Percentiles rank a stretch among this genome's conserved stretches.
Evolutionary conservation across 2,329 filamentous ascomycete genomes (phyloP).

Genomic region (Xylariaceae sp.): DNA sequence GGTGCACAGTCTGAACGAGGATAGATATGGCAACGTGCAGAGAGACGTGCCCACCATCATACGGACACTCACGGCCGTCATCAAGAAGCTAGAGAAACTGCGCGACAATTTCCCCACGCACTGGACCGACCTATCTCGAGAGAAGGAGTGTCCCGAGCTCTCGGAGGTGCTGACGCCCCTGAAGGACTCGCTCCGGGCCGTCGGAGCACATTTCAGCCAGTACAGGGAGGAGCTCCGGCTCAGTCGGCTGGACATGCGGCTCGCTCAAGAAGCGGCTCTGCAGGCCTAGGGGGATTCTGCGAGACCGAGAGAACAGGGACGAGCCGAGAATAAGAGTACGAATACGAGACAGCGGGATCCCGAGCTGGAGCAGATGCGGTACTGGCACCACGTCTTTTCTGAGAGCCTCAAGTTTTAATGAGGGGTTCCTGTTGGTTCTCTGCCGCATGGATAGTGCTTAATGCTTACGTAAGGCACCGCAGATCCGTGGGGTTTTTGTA

Average conservation of each 20-base stretch:
- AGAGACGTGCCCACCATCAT: slow-evolving; percentile 71
- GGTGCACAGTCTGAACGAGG: slow-evolving; percentile 70
- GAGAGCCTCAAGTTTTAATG: too few relatives aligned
- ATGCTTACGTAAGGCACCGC: too few relatives aligned
- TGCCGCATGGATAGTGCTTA: too few relatives aligned
- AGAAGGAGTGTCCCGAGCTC: slow-evolving; percentile 57
- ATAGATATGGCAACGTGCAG: slow-evolving; percentile 81
- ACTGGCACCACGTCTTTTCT: too few relatives aligned
- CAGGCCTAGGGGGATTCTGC: slow-evolving; percentile 13
- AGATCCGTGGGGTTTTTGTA: too few relatives aligned
- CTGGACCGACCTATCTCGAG: slow-evolving; percentile 70
- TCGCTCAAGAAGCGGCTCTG: slow-evolving; percentile 62
- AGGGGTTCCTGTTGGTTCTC: too few relatives aligned
- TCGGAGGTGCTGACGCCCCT: slow-evolving; percentile 62
- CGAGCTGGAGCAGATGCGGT: neutral
- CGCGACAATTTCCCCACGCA: slow-evolving; percentile 55
- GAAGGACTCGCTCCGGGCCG: slow-evolving; percentile 56
- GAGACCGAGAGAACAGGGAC: slow-evolving; percentile 2
- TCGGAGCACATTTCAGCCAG: slow-evolving; percentile 67
- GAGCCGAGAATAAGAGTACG: slow-evolving; percentile 31
- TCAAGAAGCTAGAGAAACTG: slow-evolving; percentile 65
- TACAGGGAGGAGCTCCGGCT: slow-evolving; percentile 69
- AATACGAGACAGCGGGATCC: neutral
- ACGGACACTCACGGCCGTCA: slow-evolving; percentile 63
- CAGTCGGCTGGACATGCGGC: slow-evolving; percentile 62